Evolutionary conservation across 345 rosid species (phyloP).

Genomic region (Gynandropsis gynandra): DNA sequence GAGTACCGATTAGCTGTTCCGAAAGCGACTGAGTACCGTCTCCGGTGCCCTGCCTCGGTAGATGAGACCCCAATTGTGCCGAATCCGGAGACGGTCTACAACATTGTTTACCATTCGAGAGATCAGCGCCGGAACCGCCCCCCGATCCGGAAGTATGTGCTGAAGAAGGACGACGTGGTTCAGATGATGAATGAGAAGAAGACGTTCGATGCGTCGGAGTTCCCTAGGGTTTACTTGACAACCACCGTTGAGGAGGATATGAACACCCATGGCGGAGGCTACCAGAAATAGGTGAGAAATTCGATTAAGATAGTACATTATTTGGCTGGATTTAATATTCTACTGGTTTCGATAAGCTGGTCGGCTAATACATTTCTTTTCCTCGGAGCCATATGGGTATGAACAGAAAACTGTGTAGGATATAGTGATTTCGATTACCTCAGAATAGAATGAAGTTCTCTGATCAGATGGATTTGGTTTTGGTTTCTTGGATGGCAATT

Average conservation of each 20-base stretch:
- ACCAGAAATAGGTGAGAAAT: conserved; percentile 41
- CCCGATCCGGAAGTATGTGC: conserved; percentile 53
- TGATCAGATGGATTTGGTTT: not conserved
- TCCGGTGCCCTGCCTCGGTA: conserved; percentile 65
- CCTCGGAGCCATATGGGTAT: not conserved
- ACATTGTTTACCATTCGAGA: conserved; percentile 65
- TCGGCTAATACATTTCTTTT: conserved; percentile 5
- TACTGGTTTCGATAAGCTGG: conserved; percentile 1
- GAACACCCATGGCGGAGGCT: conserved; percentile 57
- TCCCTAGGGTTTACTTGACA: conserved; percentile 73
- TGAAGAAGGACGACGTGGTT: conserved; percentile 67
- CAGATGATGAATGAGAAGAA: conserved; percentile 69
- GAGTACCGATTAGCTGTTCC: conserved; percentile 61
- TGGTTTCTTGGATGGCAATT: not conserved
- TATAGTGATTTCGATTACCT: not conserved
- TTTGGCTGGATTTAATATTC: conserved; percentile 9
- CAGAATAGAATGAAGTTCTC: too few relatives aligned
- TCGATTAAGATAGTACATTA: conserved; percentile 6
- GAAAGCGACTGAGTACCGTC: conserved; percentile 59
- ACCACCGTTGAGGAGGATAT: conserved; percentile 58
- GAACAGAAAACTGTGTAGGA: not conserved
- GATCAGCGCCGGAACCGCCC: conserved; percentile 94
- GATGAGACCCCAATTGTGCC: conserved; percentile 55
- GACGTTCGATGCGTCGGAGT: conserved; percentile 54
- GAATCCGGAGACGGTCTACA: conserved; percentile 77